Base-by-base conservation (phyloP, 192 early-diverging fungal species). In the Phycomyces nitens region DNA sequence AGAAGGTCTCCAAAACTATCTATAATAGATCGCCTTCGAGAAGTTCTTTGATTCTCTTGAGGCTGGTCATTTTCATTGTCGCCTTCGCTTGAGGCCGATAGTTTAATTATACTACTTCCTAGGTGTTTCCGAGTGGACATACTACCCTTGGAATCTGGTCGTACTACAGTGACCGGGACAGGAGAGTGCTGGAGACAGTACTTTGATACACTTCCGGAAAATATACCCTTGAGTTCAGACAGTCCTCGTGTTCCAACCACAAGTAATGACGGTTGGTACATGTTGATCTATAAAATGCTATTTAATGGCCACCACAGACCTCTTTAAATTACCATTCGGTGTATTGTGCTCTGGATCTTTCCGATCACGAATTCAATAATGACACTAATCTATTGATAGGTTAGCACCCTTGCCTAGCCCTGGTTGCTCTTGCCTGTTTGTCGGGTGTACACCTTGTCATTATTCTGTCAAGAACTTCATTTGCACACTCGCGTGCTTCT, bases 161-260 rank as follows among this genome's bases (percentile, higher is more conserved):
- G 81, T 20, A 89, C 87, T 22, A 89, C 82, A 9, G 80, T 73
- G 5, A 89, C 86, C 0, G 87, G 85, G 3, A 86, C 69, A 2
- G 80, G 77, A 20, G 82, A 83, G 64, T 87, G 82, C 53, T 89
- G 80, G 43, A 87, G 43, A 43, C 83, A 84, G 26, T 87, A 87
- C 27, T 80, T 80, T 2, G 87, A 85, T 5, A 87, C 75, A 62
- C 81, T 83, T 38, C 84, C 84, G 57, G 87, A 70, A 22, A 89
- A 66, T 58, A 84, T 88, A 40, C 87, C 80, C 74, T 86, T 86
- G 44, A 87, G 65, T 8, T 77, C 69, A 41, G 79, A 84, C 11
- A 84, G 76, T 15, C 87, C 87, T 58, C 82, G 77, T 6, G 84
- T 86, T 52, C 87, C 87, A 53, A 89, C 85, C 53, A 89, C 77